A percentile compares a stretch with the other conserved stretches of the same genome.
Conservation (phyloP, 805 yeast species). For the Grigorovia yakushimaensis region DNA sequence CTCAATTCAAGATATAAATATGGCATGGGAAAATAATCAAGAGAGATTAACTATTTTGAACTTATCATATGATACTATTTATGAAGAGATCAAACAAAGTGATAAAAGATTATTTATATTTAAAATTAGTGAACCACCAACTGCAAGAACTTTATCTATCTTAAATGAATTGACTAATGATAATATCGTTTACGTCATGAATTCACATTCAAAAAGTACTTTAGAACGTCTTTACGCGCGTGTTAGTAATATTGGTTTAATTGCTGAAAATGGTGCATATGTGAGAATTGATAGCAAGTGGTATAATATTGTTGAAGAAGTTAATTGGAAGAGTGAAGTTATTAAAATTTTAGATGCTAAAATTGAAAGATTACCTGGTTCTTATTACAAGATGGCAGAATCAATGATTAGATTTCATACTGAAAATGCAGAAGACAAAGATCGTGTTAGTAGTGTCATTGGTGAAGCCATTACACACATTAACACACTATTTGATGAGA, state of each 20-base stretch:
- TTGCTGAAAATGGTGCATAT: slow-evolving; percentile 87
- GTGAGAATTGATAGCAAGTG: slow-evolving; percentile 50
- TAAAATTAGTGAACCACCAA: slow-evolving; percentile 45
- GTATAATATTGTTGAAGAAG: slow-evolving; percentile 52
- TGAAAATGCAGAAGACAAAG: slow-evolving; percentile 52
- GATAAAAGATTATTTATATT: slow-evolving; percentile 38
- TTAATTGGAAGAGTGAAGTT: slow-evolving; percentile 31
- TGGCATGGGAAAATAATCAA: slow-evolving; percentile 42
- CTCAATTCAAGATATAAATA: slow-evolving; percentile 44
- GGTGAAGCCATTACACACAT: slow-evolving; percentile 83
- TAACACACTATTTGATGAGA: slow-evolving; percentile 58
- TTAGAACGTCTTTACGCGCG: slow-evolving; percentile 61
- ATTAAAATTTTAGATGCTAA: slow-evolving; percentile 27
- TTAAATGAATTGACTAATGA: slow-evolving; percentile 52
- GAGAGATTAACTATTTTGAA: slow-evolving; percentile 30
- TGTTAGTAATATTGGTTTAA: slow-evolving; percentile 61
- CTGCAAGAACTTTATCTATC: slow-evolving; percentile 46
- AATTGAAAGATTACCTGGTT: slow-evolving; percentile 73
- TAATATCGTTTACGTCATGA: slow-evolving; percentile 64
- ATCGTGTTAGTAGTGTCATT: slow-evolving; percentile 55
- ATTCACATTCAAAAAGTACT: slow-evolving; percentile 53
- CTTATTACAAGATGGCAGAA: slow-evolving; percentile 62
- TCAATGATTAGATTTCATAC: slow-evolving; percentile 71
- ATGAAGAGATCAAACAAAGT: slow-evolving; percentile 22
- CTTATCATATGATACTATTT: slow-evolving; percentile 23